Conservation (phyloP, 768 basidiomycete genomes). For the Boletales sp. region DNA sequence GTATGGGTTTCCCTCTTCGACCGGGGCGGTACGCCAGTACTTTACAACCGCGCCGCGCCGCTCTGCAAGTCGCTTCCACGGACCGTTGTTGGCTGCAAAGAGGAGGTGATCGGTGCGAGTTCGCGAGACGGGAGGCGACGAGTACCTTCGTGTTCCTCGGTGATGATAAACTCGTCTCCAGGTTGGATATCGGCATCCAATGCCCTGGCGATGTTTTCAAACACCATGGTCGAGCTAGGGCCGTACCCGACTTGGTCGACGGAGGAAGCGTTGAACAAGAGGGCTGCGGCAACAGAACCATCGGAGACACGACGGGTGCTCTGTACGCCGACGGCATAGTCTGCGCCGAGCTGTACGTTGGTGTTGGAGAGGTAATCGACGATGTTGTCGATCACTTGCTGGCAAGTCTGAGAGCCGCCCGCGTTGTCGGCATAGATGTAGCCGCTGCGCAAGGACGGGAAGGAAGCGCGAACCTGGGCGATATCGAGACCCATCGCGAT, state of each 20-base stretch:
- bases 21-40: slow-evolving; percentile 52
- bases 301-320: slow-evolving; percentile 51
- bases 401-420: slow-evolving; percentile 64
- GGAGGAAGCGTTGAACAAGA: slow-evolving; percentile 62
- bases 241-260: slow-evolving; percentile 65
- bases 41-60: slow-evolving; percentile 53
- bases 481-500: slow-evolving; percentile 38
- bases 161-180: slow-evolving; percentile 76
- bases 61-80: slow-evolving; percentile 73
- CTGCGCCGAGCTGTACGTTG: slow-evolving; percentile 72
- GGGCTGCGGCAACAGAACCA: slow-evolving; percentile 48
- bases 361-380: slow-evolving; percentile 67
- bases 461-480: slow-evolving; percentile 50
- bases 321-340: slow-evolving; percentile 55
- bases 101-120: not conserved
- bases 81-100: slow-evolving; percentile 61
- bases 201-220: slow-evolving; percentile 66
- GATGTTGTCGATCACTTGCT: slow-evolving; percentile 54
- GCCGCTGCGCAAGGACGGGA: slow-evolving; percentile 56
- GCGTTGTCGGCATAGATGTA: slow-evolving; percentile 77
- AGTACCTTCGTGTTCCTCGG: slow-evolving; percentile 75
- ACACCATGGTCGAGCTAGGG: slow-evolving; percentile 60
- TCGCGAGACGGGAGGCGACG: not conserved
- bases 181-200: slow-evolving; percentile 50
- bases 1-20: slow-evolving; percentile 59